Percentiles rank a stretch among this genome's conserved stretches.
These are phyloP conservation scores for Orbilia ellipsospora DNA, from an alignment of 2,329 filamentous ascomycete species.

Conservation along the genomic window DNA sequence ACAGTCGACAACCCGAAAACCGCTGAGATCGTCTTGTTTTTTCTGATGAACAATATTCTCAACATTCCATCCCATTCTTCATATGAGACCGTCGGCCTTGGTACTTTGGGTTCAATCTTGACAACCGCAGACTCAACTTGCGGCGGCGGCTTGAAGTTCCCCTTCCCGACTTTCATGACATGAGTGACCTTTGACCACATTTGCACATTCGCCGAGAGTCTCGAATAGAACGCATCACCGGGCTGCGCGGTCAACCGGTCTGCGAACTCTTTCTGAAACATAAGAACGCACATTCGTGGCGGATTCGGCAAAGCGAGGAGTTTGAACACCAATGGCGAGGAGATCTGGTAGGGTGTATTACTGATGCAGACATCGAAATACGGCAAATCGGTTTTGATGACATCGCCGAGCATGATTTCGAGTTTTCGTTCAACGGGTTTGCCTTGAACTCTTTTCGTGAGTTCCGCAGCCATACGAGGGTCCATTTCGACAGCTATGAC, in stretches of 20 bases:
- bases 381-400: constrained; percentile 85
- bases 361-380: constrained; percentile 86
- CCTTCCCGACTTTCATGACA: constrained; percentile 78
- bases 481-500: constrained; percentile 90
- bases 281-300: constrained; percentile 86
- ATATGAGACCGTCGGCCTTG: constrained; percentile 87
- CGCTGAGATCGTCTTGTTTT: constrained; percentile 88
- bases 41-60: constrained; percentile 82
- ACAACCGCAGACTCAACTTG: constrained; percentile 93
- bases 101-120: constrained; percentile 85
- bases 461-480: constrained; percentile 93
- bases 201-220: constrained; percentile 91
- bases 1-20: constrained; percentile 82
- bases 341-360: constrained; percentile 84
- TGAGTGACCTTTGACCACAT: constrained; percentile 81
- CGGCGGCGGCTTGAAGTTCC: constrained; percentile 96
- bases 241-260: constrained; percentile 88
- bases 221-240: constrained; percentile 86
- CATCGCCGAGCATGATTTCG: constrained; percentile 89
- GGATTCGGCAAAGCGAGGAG: constrained; percentile 83
- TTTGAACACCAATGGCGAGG: constrained; percentile 89
- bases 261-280: constrained; percentile 97
- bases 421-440: constrained; percentile 84
- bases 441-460: constrained; percentile 92
- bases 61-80: constrained; percentile 95